Evolutionary conservation across 805 yeast genomes (phyloP), one percentile per base, ranked within the genome.

Genomic region (Hanseniaspora valbyensis): DNA sequence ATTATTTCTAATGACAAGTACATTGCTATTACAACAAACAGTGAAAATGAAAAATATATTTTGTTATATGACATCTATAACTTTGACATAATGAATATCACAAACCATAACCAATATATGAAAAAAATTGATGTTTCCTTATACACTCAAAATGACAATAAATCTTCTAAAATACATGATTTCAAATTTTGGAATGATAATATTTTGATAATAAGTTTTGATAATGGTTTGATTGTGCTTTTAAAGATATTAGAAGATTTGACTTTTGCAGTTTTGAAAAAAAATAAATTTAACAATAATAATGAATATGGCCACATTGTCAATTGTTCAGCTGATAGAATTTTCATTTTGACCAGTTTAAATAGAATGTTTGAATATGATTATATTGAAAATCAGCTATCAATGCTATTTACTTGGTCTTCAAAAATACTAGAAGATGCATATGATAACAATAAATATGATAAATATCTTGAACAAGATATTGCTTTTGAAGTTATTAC

Each of bases 171-270:
- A 5, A 28, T 48, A 3, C 28, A 33, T 13, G 19, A n/a, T 2
- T n/a, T 48, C 10, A 39, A 48, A n/a, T 40, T 48, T 26, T 48
- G 51, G 51, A 48, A 39, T 9, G 22, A 48, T 40, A 34, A 48
- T 13, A 33, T 40, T 40, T 40, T 48, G 6, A 10, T 48, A 10
- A 37, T 48, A 1, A 33, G 33, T 14, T 32, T 40, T 2, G 28
- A 34, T 14, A 40, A 48, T 48, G 51, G 51, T 7, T 13, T 30
- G 3, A 19, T 40, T 21, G 6, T 21, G 3, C 4, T 40, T 5
- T 33, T 48, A 12, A 48, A 48, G 19, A 28, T 48, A 8, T 19
- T 40, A 8, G 34, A 30, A 14, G 10, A 36, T 21, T 13, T 46
- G 19, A 22, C 18, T 2, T 18, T 39, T 12, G 28, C 37, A 6